Conservation (phyloP, 768 basidiomycete genomes). For the Mycena indigotica region DNA sequence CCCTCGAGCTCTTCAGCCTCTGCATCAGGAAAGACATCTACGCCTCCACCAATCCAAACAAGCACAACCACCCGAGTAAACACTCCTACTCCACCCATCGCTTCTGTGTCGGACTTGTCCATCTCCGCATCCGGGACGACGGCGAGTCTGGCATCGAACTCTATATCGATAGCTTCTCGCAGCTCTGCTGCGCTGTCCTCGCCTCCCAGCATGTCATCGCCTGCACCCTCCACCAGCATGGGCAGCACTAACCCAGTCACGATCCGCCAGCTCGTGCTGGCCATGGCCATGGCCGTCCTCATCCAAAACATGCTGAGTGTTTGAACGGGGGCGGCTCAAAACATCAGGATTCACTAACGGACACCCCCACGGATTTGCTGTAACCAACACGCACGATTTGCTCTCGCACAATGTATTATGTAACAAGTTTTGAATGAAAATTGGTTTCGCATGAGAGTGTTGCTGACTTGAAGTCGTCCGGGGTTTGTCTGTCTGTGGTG, state of each 20-base stretch:
- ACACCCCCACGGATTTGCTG: neutral
- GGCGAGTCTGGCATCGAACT: neutral
- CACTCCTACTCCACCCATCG: constrained; percentile 22
- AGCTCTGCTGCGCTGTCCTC: constrained; percentile 16
- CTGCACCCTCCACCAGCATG: too few species aligned
- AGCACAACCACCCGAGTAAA: neutral
- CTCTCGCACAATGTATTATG: too few species aligned
- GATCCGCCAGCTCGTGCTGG: constrained; percentile 5
- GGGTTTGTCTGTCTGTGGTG: too few species aligned
- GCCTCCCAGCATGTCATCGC: too few species aligned
- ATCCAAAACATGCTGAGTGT: constrained; percentile 9
- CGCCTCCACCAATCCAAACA: neutral
- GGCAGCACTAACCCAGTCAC: constrained; percentile 21
- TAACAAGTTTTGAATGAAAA: neutral
- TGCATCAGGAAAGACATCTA: constrained; percentile 1
- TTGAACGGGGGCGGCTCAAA: constrained; percentile 2
- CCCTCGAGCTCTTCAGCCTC: constrained; percentile 20
- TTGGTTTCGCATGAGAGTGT: too few species aligned
- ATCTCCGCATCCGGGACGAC: neutral
- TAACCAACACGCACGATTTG: neutral
- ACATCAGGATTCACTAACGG: neutral
- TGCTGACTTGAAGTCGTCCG: too few species aligned
- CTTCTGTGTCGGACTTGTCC: constrained; percentile 17
- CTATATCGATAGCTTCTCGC: neutral
- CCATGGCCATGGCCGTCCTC: constrained; percentile 7